Base-by-base conservation (phyloP, 768 basidiomycete species). In the Mycena alexandri region DNA sequence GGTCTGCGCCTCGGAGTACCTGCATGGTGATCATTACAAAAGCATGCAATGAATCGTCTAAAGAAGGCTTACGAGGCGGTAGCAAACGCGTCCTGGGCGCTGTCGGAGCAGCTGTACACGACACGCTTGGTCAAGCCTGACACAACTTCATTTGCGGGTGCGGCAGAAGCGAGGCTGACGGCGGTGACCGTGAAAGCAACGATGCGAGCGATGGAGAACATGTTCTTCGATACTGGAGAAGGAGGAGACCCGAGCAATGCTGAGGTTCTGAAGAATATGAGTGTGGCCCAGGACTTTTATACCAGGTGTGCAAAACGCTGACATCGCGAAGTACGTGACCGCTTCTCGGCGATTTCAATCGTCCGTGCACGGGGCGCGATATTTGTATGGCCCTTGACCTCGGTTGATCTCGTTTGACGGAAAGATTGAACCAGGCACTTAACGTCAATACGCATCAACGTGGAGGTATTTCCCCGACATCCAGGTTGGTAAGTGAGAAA, bases 1-100 rank as follows among this genome's bases (percentile, higher is more conserved):
- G 42, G 42, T 43, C 42, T 43, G 42, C 42, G 42, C 42, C 42
- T 43, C 42, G 42, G 42, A 43, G 42, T 43, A 43, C 42, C 42
- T 43, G 42, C 42, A 43, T 43, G 19, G 42, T 12, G 16, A 43
- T 43, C 42, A 43, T 43, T 19, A 43, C 42, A 43, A 43, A 19
- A 43, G 42, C 42, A 43, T 43, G 42, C 14, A 43, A 43, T 43
- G 42, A 43, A 43, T 43, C 42, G 42, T 16, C 42, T 19, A 43
- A 43, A 19, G 42, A 43, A 43, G 42, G 42, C 42, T 43, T 43
- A 43, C 42, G 42, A 43, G 42, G 42, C 42, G 42, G 19, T 43
- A 19, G 42, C 42, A 19, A 43, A 43, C 42, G 42, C 42, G 14
- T 43, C 42, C 42, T 43, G 42, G 16, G 13, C 42, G 42, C 42